Evolutionary conservation across 352 stramenopile species (phyloP).

Genomic region (Thalassiosira mediterranea): DNA sequence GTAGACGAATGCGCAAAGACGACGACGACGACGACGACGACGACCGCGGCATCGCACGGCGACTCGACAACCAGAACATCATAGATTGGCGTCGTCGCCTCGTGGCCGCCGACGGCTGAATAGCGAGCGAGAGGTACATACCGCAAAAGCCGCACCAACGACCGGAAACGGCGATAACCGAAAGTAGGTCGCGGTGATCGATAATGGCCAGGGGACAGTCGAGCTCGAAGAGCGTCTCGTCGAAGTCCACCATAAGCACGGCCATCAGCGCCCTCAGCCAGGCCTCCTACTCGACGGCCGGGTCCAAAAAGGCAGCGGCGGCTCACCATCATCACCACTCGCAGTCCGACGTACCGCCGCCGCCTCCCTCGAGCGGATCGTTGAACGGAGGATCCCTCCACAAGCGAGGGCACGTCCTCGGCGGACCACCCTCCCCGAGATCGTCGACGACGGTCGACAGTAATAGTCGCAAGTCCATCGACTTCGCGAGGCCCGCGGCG

Average conservation of each 20-base stretch:
- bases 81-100: too few species aligned
- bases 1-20: too few species aligned
- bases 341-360: too few species aligned
- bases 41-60: too few species aligned
- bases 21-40: too few species aligned
- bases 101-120: too few species aligned
- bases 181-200: background rate
- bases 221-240: constrained; percentile 31
- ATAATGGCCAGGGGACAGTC: background rate
- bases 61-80: too few species aligned
- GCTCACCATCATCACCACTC: background rate
- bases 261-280: background rate
- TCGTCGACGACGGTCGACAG: background rate
- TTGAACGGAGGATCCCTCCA: too few species aligned
- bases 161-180: background rate
- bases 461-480: too few species aligned
- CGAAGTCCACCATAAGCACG: constrained; percentile 22
- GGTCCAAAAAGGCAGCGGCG: constrained; percentile 3
- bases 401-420: background rate
- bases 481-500: too few species aligned
- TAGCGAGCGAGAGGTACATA: too few species aligned
- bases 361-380: too few species aligned
- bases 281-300: constrained; percentile 8
- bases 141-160: background rate
- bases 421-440: background rate